Conservation (phyloP, 192 early-diverging fungal species). For the Podila horticola region DNA sequence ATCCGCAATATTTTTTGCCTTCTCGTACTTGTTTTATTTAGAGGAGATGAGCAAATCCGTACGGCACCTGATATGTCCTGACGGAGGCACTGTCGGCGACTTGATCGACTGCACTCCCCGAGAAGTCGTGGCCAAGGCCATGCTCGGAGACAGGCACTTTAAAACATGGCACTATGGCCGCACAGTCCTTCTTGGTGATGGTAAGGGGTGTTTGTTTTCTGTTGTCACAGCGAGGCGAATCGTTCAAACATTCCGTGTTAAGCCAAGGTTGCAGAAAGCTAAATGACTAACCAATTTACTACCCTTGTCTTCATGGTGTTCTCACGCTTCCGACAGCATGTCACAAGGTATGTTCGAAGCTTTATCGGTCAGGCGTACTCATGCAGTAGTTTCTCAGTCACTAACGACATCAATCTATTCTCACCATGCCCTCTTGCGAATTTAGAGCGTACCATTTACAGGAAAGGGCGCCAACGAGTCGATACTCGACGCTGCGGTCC, state of each 20-base stretch:
- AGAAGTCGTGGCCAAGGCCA: conserved; percentile 14
- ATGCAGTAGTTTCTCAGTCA: no score
- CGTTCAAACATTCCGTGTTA: no score
- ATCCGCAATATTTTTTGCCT: no score
- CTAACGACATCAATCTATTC: no score
- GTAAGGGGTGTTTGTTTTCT: conserved; percentile 5
- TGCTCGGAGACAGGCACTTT: conserved; percentile 23
- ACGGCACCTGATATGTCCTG: conserved; percentile 10
- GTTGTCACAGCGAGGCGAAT: not conserved
- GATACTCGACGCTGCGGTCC: conserved; percentile 21
- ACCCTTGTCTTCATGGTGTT: not conserved
- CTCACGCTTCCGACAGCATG: conserved; percentile 5
- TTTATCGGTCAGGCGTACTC: not conserved
- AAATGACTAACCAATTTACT: no score
- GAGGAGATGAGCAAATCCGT: conserved; percentile 36
- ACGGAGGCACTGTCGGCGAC: conserved; percentile 4
- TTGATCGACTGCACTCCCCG: conserved; percentile 18
- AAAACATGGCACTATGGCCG: conserved; percentile 17
- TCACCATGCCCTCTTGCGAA: not conserved
- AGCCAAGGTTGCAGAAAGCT: no score
- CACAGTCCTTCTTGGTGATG: conserved; percentile 30
- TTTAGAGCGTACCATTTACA: conserved; percentile 17
- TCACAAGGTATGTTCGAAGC: conserved; percentile 12
- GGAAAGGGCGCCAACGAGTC: conserved; percentile 24
- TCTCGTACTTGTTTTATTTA: not conserved